phyloP scores from a whole-genome alignment of 2,329 filamentous ascomycete species.

The Bretziella fagacearum region DNA sequence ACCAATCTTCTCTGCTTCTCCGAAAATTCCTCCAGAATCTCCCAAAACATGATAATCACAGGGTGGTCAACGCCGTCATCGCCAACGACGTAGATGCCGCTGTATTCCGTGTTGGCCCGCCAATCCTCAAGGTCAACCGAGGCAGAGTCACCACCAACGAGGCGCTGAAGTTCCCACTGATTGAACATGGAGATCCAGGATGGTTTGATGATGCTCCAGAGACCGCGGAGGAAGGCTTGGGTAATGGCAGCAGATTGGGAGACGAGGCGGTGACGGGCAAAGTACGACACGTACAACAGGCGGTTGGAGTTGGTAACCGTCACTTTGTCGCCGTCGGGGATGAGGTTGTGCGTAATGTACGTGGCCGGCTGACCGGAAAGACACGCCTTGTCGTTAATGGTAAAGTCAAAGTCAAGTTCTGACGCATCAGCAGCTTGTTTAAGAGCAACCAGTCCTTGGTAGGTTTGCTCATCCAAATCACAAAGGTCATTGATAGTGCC shows the following conservation, averaged over 20 bases:
- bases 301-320: constrained; percentile 83
- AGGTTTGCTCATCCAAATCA: constrained; percentile 79
- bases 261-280: constrained; percentile 73
- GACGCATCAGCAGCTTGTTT: constrained; percentile 53
- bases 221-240: constrained; percentile 68
- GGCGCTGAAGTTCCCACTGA: constrained; percentile 79
- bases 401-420: constrained; percentile 66
- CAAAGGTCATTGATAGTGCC: constrained; percentile 89
- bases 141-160: constrained; percentile 74
- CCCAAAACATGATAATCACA: constrained; percentile 78
- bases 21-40: constrained; percentile 59
- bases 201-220: constrained; percentile 76
- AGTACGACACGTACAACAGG: constrained; percentile 83
- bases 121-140: constrained; percentile 80
- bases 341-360: constrained; percentile 52
- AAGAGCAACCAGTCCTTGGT: constrained; percentile 64
- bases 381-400: constrained; percentile 55
- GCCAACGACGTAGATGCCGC: constrained; percentile 77
- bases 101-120: constrained; percentile 67
- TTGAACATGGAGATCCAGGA: constrained; percentile 98
- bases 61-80: constrained; percentile 76
- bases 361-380: constrained; percentile 26
- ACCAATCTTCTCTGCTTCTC: constrained; percentile 70
- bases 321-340: constrained; percentile 57
- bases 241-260: constrained; percentile 69